These are phyloP conservation scores for Hypomyces rosellus DNA, from an alignment of 2,329 filamentous ascomycete species.

Conservation along the genomic window DNA sequence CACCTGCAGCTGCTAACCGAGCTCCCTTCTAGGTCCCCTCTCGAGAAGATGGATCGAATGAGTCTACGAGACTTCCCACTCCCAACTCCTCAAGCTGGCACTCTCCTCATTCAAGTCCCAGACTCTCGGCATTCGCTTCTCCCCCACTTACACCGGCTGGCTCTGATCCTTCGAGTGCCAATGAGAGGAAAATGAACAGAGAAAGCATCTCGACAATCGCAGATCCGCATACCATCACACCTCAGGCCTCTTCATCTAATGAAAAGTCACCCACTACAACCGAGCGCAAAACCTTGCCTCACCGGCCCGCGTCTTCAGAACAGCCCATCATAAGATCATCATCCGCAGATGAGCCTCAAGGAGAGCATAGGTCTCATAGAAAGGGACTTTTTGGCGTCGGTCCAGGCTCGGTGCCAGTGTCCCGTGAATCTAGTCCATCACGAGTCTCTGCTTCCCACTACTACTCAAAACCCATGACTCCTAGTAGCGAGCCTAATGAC, in stretches of 20 bases:
- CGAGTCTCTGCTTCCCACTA: slow-evolving; percentile 55
- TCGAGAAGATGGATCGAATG: slow-evolving; percentile 52
- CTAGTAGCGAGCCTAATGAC: slow-evolving; percentile 72
- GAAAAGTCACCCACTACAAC: slow-evolving; percentile 41
- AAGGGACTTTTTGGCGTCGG: slow-evolving; percentile 49
- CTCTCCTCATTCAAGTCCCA: slow-evolving; percentile 63
- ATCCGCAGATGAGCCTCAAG: slow-evolving; percentile 31
- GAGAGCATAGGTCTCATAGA: slow-evolving; percentile 37
- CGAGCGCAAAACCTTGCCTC: slow-evolving; percentile 33
- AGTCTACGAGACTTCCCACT: slow-evolving; percentile 58
- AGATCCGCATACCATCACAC: slow-evolving; percentile 52
- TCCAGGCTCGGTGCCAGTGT: slow-evolving; percentile 48
- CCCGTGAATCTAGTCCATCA: slow-evolving; percentile 59
- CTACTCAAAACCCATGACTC: slow-evolving; percentile 71
- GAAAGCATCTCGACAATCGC: slow-evolving; percentile 33
- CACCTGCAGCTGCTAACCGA: slow-evolving; percentile 21
- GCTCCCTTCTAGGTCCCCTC: slow-evolving; percentile 44
- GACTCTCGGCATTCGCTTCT: slow-evolving; percentile 68
- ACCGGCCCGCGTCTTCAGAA: slow-evolving; percentile 39
- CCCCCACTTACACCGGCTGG: slow-evolving; percentile 84
- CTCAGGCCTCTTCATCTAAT: slow-evolving; percentile 57
- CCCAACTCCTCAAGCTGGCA: slow-evolving; percentile 58
- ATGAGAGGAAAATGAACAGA: slow-evolving; percentile 23
- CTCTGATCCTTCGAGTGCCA: slow-evolving; percentile 42
- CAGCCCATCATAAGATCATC: slow-evolving; percentile 36